These are phyloP conservation scores for Ganoderma resinaceum DNA, from an alignment of 1,284 basidiomycete species.

Conservation along the genomic window DNA sequence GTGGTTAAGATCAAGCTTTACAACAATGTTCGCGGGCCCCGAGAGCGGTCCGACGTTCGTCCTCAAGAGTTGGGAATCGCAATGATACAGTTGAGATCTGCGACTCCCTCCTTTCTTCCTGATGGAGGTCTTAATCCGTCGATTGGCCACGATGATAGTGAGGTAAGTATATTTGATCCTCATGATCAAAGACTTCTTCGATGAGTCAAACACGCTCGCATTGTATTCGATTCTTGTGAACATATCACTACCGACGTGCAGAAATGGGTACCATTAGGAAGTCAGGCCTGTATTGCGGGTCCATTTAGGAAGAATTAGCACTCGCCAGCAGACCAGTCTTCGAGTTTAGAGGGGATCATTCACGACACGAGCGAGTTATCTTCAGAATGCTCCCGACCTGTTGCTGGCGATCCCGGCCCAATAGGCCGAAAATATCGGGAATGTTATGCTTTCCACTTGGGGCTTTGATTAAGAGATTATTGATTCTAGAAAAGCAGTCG, in stretches of 20 bases:
- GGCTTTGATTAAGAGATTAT: neutral
- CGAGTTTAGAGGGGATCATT: neutral
- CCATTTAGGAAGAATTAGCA: neutral
- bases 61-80: neutral
- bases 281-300: neutral
- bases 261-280: neutral
- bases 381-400: neutral
- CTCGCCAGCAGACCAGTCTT: neutral
- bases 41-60: neutral
- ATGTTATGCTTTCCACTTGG: neutral
- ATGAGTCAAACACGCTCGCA: neutral
- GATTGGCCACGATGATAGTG: too few species aligned
- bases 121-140: neutral
- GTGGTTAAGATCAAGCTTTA: neutral
- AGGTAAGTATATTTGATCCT: neutral
- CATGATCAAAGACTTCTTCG: neutral
- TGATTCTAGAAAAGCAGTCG: neutral
- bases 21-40: neutral
- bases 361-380: neutral
- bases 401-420: neutral
- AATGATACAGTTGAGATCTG: neutral
- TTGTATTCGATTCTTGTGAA: neutral
- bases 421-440: neutral
- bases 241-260: neutral
- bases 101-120: neutral